Evolutionary conservation across 1,284 basidiomycete species (phyloP).

Genomic region (Cutaneotrichosporon cyanovorans): DNA sequence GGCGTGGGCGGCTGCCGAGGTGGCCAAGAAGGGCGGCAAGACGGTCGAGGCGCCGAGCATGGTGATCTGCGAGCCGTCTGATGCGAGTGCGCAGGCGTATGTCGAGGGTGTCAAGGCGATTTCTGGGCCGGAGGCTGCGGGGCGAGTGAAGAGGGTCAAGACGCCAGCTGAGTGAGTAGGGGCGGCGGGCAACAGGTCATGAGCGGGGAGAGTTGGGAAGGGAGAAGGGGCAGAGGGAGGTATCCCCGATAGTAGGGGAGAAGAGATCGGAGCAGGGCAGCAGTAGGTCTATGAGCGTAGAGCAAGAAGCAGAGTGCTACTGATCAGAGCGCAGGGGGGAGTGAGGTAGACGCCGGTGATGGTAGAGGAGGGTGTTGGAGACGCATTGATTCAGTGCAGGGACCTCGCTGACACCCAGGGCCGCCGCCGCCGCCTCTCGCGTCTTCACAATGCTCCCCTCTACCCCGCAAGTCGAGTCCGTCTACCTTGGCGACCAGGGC

Average conservation of each 20-base stretch:
- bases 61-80: slow-evolving; percentile 39
- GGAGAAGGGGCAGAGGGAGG: background rate
- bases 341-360: no score
- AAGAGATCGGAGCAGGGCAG: background rate
- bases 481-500: slow-evolving; percentile 40
- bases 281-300: background rate
- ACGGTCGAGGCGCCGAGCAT: slow-evolving; percentile 19
- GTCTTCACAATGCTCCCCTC: slow-evolving; percentile 51
- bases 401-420: slow-evolving; percentile 24
- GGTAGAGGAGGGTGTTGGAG: no score
- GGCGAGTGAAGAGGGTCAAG: slow-evolving; percentile 10
- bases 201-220: background rate
- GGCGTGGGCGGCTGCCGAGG: slow-evolving; percentile 22
- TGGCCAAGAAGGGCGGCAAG: background rate
- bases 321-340: no score
- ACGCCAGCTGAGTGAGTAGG: slow-evolving; percentile 10
- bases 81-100: slow-evolving; percentile 26
- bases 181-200: background rate
- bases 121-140: slow-evolving; percentile 10
- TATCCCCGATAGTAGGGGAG: background rate
- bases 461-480: slow-evolving; percentile 45
- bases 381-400: background rate
- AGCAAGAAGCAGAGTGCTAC: no score
- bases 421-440: slow-evolving; percentile 42
- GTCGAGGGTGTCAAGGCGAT: slow-evolving; percentile 9